phyloP scores from a whole-genome alignment of 495 filamentous ascomycete genomes.

The Penicillium arizonense region DNA sequence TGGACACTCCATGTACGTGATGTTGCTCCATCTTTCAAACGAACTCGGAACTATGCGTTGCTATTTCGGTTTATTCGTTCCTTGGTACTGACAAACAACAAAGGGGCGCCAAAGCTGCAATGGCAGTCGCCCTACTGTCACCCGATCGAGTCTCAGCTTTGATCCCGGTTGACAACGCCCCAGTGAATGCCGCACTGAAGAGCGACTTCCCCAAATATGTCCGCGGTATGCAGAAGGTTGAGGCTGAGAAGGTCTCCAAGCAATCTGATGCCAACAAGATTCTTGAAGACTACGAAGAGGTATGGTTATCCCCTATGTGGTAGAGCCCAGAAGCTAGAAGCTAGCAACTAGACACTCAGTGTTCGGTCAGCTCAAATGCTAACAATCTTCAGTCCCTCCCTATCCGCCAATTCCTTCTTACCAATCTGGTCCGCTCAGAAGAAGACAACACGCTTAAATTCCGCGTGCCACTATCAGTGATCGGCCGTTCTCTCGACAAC shows the following conservation, averaged over 20 bases:
- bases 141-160: constrained; percentile 65
- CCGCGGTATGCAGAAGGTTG: constrained; percentile 79
- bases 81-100: not conserved
- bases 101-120: constrained; percentile 93
- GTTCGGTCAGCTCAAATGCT: constrained; percentile 3
- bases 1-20: constrained; percentile 86
- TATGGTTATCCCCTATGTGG: constrained; percentile 16
- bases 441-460: constrained; percentile 47
- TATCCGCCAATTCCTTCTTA: constrained; percentile 89
- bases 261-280: constrained; percentile 80
- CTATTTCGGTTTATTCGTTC: too few species aligned
- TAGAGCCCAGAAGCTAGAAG: not conserved
- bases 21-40: not conserved
- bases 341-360: not conserved
- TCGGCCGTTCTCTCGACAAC: constrained; percentile 57
- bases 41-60: too few species aligned
- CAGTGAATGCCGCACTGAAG: constrained; percentile 70
- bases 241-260: constrained; percentile 55
- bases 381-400: constrained; percentile 52
- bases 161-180: constrained; percentile 90
- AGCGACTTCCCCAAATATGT: constrained; percentile 80
- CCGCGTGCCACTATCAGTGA: constrained; percentile 59
- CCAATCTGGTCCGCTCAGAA: constrained; percentile 68
- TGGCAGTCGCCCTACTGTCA: constrained; percentile 75
- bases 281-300: constrained; percentile 71